These are phyloP conservation scores for Chalciporus sp. DNA, from an alignment of 1,284 basidiomycete genomes.

Conservation along the genomic window DNA sequence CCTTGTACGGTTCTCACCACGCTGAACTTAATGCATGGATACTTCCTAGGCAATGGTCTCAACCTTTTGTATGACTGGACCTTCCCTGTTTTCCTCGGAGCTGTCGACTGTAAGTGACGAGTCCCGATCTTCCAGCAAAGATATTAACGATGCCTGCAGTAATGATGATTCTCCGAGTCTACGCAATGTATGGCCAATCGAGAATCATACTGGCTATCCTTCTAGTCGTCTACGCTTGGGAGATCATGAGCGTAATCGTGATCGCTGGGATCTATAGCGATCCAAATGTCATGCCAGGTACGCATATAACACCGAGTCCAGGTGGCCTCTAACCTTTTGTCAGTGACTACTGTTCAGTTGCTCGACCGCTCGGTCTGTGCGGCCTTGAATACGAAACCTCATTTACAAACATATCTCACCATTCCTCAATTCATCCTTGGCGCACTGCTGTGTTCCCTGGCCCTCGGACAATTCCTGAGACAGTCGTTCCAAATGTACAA, in stretches of 20 bases:
- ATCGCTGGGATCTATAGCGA: not conserved
- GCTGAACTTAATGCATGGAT: not conserved
- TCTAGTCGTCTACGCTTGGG: not conserved
- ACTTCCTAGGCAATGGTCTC: not conserved
- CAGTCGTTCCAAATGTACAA: constrained; percentile 1
- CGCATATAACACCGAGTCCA: not conserved
- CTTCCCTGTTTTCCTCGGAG: not conserved
- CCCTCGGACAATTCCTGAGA: not conserved
- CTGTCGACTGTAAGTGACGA: not conserved
- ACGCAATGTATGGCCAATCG: constrained; percentile 1
- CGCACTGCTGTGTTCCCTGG: not conserved
- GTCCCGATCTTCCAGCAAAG: not conserved
- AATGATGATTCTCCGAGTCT: constrained; percentile 1
- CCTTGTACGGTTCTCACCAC: not conserved
- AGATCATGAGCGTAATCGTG: not conserved
- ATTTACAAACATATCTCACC: not conserved
- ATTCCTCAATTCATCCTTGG: not conserved
- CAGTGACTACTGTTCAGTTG: not conserved
- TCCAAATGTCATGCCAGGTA: not conserved
- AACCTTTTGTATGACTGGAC: not conserved
- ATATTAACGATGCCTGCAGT: not conserved
- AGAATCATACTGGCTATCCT: not conserved
- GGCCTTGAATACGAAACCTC: not conserved
- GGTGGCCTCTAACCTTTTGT: not conserved
- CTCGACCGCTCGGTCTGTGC: not conserved